Evolutionary conservation across 2,329 filamentous ascomycete species (phyloP), one percentile per base, ranked within the genome.

Genomic region (Colletotrichum scovillei): DNA sequence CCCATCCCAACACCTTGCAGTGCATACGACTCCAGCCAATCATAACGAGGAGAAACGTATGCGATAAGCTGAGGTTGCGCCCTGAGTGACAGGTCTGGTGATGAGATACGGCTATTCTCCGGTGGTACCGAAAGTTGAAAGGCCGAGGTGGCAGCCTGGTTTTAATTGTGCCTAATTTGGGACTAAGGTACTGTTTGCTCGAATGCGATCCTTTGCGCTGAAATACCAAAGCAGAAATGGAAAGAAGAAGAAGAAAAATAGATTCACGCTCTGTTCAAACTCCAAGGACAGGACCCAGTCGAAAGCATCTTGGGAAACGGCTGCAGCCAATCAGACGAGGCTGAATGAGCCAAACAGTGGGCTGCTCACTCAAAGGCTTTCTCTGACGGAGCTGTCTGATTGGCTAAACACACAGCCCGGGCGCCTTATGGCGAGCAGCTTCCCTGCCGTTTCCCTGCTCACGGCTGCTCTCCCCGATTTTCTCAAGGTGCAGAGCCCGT

Each of bases 381-480:
- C 30, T n/a, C 8, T 14, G 28, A 24, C 12, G 22, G 60, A 70
- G 67, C 60, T 73, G 28, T 26, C 26, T 58, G 49, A 74, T 74
- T 74, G 72, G 72, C 22, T 63, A 35, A 6, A 30, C 7, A 3
- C 52, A 30, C 42, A 24, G 58, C 68, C 22, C 26, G 22, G 24
- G 57, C 57, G 57, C 59, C 38, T 42, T 55, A 46, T 26, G 19
- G 28, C 68, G 28, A 58, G 68, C 62, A 67, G 46, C 56, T 72
- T 72, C 62, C 72, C 63, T 71, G 69, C 53, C 6, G 38, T 7
- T 22, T 38, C 57, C 58, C 26, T 63, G 59, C 26, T 49, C 35
- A 24, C 53, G 32, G 49, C 58, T 69, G 11, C 14, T 19, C 63
- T 57, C 16, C 24, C 28, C 16, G 6, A 49, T 35, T 49, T 49